phyloP scores from a whole-genome alignment of 495 filamentous ascomycete genomes.

The Annulohypoxylon maeteangense region DNA sequence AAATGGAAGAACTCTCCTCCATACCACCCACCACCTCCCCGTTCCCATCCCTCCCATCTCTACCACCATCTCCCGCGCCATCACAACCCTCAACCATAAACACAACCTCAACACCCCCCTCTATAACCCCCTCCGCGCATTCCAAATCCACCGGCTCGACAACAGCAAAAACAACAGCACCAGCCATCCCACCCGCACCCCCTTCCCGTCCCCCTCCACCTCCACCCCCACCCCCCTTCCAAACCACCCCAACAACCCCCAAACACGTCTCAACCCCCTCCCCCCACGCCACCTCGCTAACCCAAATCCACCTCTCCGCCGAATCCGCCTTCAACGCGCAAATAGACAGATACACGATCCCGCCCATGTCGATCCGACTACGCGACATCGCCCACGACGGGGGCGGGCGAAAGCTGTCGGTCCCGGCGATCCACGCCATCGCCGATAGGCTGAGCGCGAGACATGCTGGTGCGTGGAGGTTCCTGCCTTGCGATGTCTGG shows the following conservation, averaged over 20 bases:
- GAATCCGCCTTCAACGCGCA: slow-evolving; percentile 11
- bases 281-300: slow-evolving; percentile 24
- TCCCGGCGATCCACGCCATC: slow-evolving; percentile 44
- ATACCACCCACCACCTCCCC: slow-evolving; percentile 10
- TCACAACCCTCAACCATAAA: background rate
- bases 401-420: slow-evolving; percentile 42
- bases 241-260: background rate
- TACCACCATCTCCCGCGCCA: background rate
- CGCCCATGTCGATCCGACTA: slow-evolving; percentile 40
- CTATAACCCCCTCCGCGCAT: background rate
- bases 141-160: background rate
- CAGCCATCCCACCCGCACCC: background rate
- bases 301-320: slow-evolving; percentile 19
- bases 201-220: background rate
- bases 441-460: slow-evolving; percentile 40
- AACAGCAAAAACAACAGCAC: background rate
- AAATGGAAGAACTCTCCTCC: slow-evolving; percentile 42
- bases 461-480: slow-evolving; percentile 54
- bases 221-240: background rate
- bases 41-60: background rate
- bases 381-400: slow-evolving; percentile 31
- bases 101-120: background rate
- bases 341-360: slow-evolving; percentile 34
- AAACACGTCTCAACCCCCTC: background rate
- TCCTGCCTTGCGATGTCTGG: slow-evolving; percentile 53